Evolutionary conservation across 208 protist genomes (phyloP).

Genomic region (Blechomonas ayalai): DNA sequence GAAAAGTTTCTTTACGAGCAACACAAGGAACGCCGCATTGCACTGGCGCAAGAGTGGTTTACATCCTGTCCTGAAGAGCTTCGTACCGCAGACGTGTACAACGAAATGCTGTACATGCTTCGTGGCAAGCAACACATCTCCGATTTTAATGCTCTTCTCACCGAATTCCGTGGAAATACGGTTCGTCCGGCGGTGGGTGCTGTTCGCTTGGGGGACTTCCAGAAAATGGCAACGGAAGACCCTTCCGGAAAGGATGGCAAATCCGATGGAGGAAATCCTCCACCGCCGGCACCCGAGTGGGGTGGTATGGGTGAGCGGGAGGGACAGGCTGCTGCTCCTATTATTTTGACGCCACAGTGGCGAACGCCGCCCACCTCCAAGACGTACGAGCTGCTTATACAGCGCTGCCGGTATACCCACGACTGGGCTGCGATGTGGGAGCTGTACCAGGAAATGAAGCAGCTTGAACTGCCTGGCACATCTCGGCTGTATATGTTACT

Average conservation of each 20-base stretch:
- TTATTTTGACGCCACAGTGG: conserved; percentile 38
- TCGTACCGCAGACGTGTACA: conserved; percentile 56
- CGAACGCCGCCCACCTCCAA: conserved; percentile 38
- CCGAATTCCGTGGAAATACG: conserved; percentile 52
- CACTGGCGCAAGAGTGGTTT: conserved; percentile 48
- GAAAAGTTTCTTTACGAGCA: conserved; percentile 42
- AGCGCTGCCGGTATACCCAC: conserved; percentile 38
- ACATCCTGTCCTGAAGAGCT: conserved; percentile 23
- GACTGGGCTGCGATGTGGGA: conserved; percentile 70
- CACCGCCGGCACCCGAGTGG: neutral
- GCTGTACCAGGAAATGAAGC: conserved; percentile 61
- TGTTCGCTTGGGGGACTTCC: neutral
- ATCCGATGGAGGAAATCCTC: neutral
- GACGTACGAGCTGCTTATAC: conserved; percentile 71
- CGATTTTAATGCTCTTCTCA: conserved; percentile 40
- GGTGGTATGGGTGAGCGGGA: no score
- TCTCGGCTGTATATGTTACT: conserved; percentile 46
- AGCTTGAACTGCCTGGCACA: conserved; percentile 33
- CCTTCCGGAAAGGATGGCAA: neutral
- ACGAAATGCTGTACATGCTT: conserved; percentile 68
- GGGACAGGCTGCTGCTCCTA: neutral
- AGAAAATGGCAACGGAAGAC: neutral
- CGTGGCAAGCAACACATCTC: conserved; percentile 29
- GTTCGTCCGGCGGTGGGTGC: conserved; percentile 1
- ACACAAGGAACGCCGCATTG: conserved; percentile 41